Base-by-base conservation (phyloP, 305 asterid genomes). In the Fraxinus dipetala region DNA sequence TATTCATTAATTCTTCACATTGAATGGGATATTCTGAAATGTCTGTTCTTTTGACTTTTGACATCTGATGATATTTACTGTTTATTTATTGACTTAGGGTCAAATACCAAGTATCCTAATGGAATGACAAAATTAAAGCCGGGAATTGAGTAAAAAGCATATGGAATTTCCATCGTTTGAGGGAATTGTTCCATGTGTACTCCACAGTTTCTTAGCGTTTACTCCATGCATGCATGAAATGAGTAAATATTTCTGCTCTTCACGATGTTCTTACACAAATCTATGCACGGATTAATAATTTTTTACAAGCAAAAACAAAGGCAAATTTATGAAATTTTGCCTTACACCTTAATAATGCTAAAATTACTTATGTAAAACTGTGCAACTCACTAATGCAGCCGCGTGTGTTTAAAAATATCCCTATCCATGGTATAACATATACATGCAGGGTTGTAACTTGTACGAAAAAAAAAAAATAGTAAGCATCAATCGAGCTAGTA, bases 11-110 rank as follows among this genome's bases (percentile, higher is more conserved):
- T 59, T 59, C 70, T 18, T 63, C 16, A 10, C 31, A 4, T 67
- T 4, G 32, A 67, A 28, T 67, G 20, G 36, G 6, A 67, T 67
- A 63, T 28, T 22, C n/a, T 28, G 74, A 67, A 67, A 67, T 67
- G 74, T 67, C 74, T 67, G 74, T 67, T 67, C 6, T 67, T 30
- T 67, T 67, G 74, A 67, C 74, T 67, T 67, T 30, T 67, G 74
- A 28, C 20, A 24, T 67, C 9, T 26, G 18, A 67, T 22, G 74
- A 67, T 28, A 4, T 28, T 67, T 30, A 67, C 24, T 11, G 18
- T 14, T 9, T 65, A 28, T 28, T 67, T 26, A 67, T 67, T 67
- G 74, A 67, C 18, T 30, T 67, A 3, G 4, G 20, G 74, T 67
- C 74, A 67, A 67, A 13, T 28, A 26, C 31, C 6, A 51, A 22